Evolutionary conservation across 768 basidiomycete species (phyloP).

Genomic region (Boletus barrowsii): DNA sequence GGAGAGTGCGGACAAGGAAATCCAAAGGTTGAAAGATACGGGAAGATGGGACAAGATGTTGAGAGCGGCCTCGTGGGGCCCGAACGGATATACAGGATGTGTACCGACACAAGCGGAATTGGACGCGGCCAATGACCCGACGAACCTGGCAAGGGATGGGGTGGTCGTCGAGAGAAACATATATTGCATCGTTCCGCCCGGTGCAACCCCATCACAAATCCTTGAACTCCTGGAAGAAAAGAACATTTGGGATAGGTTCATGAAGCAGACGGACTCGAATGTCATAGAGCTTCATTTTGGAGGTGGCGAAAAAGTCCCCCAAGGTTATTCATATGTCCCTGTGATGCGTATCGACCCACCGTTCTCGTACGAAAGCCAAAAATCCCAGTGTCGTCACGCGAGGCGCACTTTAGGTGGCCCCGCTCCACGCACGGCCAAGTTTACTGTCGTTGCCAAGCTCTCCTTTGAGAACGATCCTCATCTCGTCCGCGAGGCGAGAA

Average conservation of each 20-base stretch:
- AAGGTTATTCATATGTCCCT: background rate
- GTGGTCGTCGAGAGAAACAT: slow-evolving; percentile 20
- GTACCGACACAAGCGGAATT: background rate
- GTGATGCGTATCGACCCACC: slow-evolving; percentile 16
- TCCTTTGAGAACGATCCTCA: slow-evolving; percentile 39
- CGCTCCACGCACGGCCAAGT: slow-evolving; percentile 31
- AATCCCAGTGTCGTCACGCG: slow-evolving; percentile 5
- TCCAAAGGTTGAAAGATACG: slow-evolving; percentile 18
- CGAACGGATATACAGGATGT: slow-evolving; percentile 2
- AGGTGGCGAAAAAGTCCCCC: too few species aligned
- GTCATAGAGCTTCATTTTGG: too few species aligned
- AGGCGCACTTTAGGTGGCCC: rapidly evolving
- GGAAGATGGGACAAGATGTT: slow-evolving; percentile 22
- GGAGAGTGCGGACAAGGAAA: slow-evolving; percentile 26
- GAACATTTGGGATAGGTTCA: background rate
- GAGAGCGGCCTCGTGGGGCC: slow-evolving; percentile 6
- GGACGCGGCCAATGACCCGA: background rate
- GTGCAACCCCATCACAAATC: background rate
- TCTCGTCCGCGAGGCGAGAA: slow-evolving; percentile 29
- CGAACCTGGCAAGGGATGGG: background rate
- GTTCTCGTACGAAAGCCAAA: slow-evolving; percentile 11
- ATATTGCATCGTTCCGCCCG: slow-evolving; percentile 2
- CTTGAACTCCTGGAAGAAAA: background rate
- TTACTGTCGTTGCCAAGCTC: slow-evolving; percentile 45
- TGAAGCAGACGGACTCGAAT: background rate